These are phyloP conservation scores for Vitellaria paradoxa DNA, from an alignment of 179 eudicot species.

Conservation along the genomic window DNA sequence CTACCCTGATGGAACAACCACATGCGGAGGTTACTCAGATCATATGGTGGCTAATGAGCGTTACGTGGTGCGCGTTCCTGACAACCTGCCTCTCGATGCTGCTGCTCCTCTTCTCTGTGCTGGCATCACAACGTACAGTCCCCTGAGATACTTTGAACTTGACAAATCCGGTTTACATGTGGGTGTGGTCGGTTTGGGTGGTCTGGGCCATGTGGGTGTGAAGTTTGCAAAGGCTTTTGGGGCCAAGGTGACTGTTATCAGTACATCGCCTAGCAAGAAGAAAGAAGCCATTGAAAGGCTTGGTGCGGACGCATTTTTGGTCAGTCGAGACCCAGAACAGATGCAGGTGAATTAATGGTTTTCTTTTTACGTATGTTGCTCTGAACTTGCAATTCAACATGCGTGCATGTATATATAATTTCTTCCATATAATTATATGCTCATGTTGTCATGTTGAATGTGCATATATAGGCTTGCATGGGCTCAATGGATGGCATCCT, in stretches of 20 bases:
- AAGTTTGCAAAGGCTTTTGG: slow-evolving; percentile 12
- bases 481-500: slow-evolving; percentile 9
- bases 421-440: not conserved
- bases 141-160: not conserved
- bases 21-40: not conserved
- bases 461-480: slow-evolving; percentile 6
- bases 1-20: not conserved
- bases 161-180: slow-evolving; percentile 4
- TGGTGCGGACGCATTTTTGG: slow-evolving; percentile 9
- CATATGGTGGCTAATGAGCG: not conserved
- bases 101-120: slow-evolving; percentile 13
- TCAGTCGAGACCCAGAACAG: slow-evolving; percentile 7
- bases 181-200: slow-evolving; percentile 10
- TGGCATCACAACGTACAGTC: slow-evolving; percentile 10
- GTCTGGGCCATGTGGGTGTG: not conserved
- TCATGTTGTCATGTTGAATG: not conserved
- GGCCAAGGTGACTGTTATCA: slow-evolving; percentile 12
- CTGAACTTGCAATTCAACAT: not conserved
- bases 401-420: not conserved
- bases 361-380: not conserved
- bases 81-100: not conserved
- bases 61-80: not conserved
- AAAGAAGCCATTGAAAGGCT: not conserved
- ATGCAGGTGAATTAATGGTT: slow-evolving; percentile 2
- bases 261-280: not conserved